Evolutionary conservation across 305 asterid species (phyloP), one percentile per base, ranked within the genome.

Genomic region (Nicotiana rustica): DNA sequence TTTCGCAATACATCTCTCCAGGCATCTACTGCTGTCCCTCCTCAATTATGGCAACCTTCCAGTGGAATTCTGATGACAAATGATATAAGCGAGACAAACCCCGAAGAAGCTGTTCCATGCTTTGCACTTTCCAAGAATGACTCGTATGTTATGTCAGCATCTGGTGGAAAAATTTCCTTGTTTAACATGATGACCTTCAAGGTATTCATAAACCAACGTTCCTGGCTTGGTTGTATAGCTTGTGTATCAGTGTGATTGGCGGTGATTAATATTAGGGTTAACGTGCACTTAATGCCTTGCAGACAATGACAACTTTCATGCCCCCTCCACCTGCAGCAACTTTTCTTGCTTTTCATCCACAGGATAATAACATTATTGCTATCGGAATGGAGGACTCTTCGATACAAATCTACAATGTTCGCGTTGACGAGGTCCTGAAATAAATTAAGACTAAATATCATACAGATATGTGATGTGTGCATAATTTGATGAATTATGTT

Each of bases 311-410:
- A 65, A 91, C 93, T 2, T 90, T 92, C 89, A 92, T 93, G 94
- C 87, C 93, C 47, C 93, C 97, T 31, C 97, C 98, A 35, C 97
- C 97, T 5, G 97, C 95, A 8, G 97, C 97, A 25, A 94, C 97
- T 6, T 90, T 84, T 86, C 87, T 94, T 84, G 97, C 97, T 4
- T 93, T 94, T 86, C 95, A 93, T 84, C 97, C 98, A 83, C 92
- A 88, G 78, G 97, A 93, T 86, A 94, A 94, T 82, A 92, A 94
- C 81, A 85, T 93, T 80, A 82, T 94, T 83, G 98, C 97, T 15
- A 88, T 94, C 35, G 98, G 98, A 77, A 92, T 94, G 97, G 95
- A 92, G 62, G 98, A 94, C 84, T 86, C 92, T 69, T 85, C 98
- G n/a, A 91, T 94, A 85, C 95, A 90, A 77, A 92, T 94, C 69